Conservation (phyloP, 1,284 basidiomycete genomes). For the Apiotrichum brassicae region DNA sequence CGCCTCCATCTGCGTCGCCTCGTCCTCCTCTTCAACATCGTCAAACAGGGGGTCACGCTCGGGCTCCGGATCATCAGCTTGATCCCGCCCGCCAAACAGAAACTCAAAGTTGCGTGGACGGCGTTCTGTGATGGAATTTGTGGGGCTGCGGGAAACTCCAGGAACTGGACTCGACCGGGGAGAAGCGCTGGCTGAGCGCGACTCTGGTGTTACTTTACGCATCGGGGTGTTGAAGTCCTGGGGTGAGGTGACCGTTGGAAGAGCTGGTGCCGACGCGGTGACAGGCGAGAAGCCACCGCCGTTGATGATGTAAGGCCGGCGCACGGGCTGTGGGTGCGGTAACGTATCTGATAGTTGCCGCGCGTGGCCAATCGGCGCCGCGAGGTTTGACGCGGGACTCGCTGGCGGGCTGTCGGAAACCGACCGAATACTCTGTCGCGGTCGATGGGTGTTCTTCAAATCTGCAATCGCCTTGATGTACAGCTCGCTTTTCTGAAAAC, state of each 20-base stretch:
- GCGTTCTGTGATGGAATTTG: not conserved
- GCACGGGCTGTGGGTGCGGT: not conserved
- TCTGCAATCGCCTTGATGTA: constrained; percentile 84
- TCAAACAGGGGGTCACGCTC: constrained; percentile 46
- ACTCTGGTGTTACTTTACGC: constrained; percentile 1
- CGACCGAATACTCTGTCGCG: not conserved
- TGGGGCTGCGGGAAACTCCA: not conserved
- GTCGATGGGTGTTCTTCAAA: constrained; percentile 34
- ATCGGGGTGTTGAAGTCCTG: constrained; percentile 2
- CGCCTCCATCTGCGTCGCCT: constrained; percentile 32
- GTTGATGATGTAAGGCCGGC: constrained; percentile 16
- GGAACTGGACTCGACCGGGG: not conserved
- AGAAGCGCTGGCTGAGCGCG: not conserved
- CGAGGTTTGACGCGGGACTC: not conserved
- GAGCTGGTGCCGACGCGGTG: constrained; percentile 6
- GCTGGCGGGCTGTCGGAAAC: constrained; percentile 1
- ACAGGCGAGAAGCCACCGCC: constrained; percentile 25
- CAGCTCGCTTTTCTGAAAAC: constrained; percentile 77
- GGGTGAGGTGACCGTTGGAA: constrained; percentile 12
- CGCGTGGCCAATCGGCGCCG: not conserved
- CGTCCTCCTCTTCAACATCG: constrained; percentile 43
- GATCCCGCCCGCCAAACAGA: constrained; percentile 24
- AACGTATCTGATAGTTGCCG: constrained; percentile 3
- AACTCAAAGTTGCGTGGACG: constrained; percentile 33
- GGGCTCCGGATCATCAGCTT: constrained; percentile 10